These are phyloP conservation scores for Nicotiana noctiflora DNA, from an alignment of 257 asterid genomes.

Conservation along the genomic window DNA sequence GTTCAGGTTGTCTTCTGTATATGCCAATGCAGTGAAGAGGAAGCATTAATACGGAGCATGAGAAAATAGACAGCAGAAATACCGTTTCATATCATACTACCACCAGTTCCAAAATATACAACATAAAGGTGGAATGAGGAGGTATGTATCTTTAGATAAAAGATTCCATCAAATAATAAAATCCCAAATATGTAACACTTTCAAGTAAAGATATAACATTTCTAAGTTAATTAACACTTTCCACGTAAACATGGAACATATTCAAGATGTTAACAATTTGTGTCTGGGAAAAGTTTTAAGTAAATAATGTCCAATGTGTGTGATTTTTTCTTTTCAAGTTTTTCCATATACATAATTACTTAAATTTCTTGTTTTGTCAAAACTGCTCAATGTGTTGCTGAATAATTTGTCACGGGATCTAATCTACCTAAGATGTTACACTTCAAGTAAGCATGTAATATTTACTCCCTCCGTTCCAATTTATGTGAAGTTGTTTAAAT, in stretches of 20 bases:
- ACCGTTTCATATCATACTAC: not conserved
- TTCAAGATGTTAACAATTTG: not conserved
- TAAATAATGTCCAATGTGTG: not conserved
- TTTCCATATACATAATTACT: not conserved
- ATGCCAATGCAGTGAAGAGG: not conserved
- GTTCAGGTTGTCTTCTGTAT: slow-evolving; percentile 44
- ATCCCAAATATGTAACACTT: not conserved
- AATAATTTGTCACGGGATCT: not conserved
- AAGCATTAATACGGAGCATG: not conserved
- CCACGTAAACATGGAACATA: not conserved
- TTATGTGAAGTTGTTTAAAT: too few species aligned
- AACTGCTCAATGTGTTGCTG: not conserved
- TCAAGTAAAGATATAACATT: not conserved
- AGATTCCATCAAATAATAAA: not conserved
- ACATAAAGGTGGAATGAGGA: not conserved
- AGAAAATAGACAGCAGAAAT: slow-evolving; percentile 2
- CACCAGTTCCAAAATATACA: not conserved
- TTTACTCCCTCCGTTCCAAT: too few species aligned
- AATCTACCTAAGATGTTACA: not conserved
- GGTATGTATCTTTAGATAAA: not conserved
- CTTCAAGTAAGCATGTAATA: not conserved
- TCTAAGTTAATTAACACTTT: not conserved
- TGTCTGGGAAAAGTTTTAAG: not conserved
- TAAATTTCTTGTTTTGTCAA: not conserved
- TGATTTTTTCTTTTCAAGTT: not conserved